A percentile compares a stretch with the other conserved stretches of the same genome.
These are phyloP conservation scores for Botrytis pseudocinerea DNA, from an alignment of 2,329 filamentous ascomycete species.

Conservation along the genomic window DNA sequence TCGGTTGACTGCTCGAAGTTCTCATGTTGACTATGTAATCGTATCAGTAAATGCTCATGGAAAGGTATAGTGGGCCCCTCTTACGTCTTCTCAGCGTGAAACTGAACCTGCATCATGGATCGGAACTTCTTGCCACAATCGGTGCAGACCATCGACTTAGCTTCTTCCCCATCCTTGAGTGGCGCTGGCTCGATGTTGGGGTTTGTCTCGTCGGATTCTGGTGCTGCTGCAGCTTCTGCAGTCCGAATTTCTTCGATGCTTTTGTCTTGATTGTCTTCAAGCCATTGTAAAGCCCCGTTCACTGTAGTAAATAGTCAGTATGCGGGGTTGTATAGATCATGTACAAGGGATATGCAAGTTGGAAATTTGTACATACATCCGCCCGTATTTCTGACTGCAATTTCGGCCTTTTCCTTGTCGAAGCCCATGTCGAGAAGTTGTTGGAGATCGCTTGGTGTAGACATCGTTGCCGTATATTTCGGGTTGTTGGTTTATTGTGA, in stretches of 20 bases:
- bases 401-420: conserved; percentile 74
- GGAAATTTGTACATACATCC: conserved; percentile 58
- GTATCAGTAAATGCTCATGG: not conserved
- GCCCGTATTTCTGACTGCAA: conserved; percentile 82
- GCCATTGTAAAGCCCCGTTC: conserved; percentile 89
- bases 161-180: conserved; percentile 69
- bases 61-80: conserved; percentile 34
- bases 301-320: conserved; percentile 52
- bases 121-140: conserved; percentile 93
- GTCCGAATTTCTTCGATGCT: conserved; percentile 75
- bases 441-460: conserved; percentile 57
- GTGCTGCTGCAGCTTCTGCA: conserved; percentile 39
- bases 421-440: conserved; percentile 74
- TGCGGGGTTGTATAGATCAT: not conserved
- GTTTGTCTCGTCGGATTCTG: conserved; percentile 52
- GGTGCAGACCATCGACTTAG: conserved; percentile 85
- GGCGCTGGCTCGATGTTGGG: conserved; percentile 59
- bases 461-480: conserved; percentile 44
- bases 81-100: conserved; percentile 84
- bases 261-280: conserved; percentile 88
- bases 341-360: conserved; percentile 1
- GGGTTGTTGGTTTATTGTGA: not conserved
- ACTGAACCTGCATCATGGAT: conserved; percentile 77
- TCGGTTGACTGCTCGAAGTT: conserved; percentile 94
- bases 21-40: conserved; percentile 66